phyloP scores from a whole-genome alignment of 2,329 filamentous ascomycete species.

The Curvularia eragrostidis region DNA sequence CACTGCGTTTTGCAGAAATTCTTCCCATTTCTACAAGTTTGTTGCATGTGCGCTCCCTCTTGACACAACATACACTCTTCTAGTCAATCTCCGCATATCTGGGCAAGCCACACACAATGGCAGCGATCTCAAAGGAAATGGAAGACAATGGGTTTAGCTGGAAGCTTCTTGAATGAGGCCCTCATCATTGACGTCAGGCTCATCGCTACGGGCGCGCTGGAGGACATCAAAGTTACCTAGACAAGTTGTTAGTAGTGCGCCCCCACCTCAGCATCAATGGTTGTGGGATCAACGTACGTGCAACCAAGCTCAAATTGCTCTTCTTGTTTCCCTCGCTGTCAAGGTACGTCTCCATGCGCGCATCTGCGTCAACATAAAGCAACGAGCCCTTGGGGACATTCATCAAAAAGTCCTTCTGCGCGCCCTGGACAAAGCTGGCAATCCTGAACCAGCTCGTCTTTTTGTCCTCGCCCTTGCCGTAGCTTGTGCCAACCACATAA shows the following conservation, averaged over 20 bases:
- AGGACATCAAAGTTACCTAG: constrained; percentile 47
- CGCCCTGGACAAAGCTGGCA: constrained; percentile 74
- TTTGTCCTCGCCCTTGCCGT: constrained; percentile 71
- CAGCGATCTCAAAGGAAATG: neutral
- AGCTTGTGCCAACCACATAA: constrained; percentile 76
- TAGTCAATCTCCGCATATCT: neutral
- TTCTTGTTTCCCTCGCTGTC: constrained; percentile 72
- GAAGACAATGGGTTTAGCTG: constrained; percentile 17
- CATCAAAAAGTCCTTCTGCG: constrained; percentile 73
- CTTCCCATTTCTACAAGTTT: neutral
- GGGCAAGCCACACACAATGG: neutral
- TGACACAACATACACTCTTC: neutral
- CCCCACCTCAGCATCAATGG: neutral
- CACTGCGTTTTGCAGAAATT: constrained; percentile 17
- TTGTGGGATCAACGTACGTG: constrained; percentile 68
- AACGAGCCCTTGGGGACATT: constrained; percentile 80
- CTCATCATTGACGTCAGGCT: constrained; percentile 40
- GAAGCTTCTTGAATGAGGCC: constrained; percentile 42
- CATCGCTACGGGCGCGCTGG: constrained; percentile 33
- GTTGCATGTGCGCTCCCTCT: neutral
- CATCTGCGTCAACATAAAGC: constrained; percentile 85
- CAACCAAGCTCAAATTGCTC: constrained; percentile 71
- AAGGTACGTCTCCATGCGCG: constrained; percentile 67
- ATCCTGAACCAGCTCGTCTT: constrained; percentile 87
- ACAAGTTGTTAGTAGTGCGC: constrained; percentile 6